Conservation (phyloP, 2,329 filamentous ascomycete species). For the Exserohilum turcica region DNA sequence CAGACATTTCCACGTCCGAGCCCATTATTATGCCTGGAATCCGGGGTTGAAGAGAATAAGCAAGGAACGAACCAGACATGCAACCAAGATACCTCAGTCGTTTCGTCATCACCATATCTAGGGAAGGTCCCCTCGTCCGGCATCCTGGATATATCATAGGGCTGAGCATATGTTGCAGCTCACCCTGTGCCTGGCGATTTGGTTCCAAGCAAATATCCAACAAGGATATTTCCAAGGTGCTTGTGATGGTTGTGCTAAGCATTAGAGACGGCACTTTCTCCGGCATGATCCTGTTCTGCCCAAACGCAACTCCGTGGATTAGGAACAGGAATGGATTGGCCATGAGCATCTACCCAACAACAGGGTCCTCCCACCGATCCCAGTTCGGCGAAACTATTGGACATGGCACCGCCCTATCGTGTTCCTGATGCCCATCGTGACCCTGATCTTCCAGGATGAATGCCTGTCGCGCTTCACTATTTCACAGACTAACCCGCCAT, state of each 20-base stretch:
- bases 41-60: neutral
- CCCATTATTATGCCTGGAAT: neutral
- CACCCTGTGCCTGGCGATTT: too few relatives aligned
- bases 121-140: too few relatives aligned
- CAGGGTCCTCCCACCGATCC: neutral
- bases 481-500: neutral
- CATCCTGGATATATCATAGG: too few relatives aligned
- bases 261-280: too few relatives aligned
- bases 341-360: neutral
- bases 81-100: too few relatives aligned
- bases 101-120: too few relatives aligned
- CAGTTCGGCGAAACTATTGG: neutral
- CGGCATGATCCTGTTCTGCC: neutral
- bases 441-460: neutral
- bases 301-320: too few relatives aligned
- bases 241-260: too few relatives aligned
- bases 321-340: neutral
- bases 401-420: neutral
- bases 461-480: neutral
- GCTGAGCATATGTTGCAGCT: too few relatives aligned
- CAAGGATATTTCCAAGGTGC: too few relatives aligned
- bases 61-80: neutral
- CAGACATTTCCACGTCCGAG: neutral
- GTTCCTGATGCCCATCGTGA: neutral
- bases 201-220: too few relatives aligned